A percentile compares a stretch with the other conserved stretches of the same genome.
These are phyloP conservation scores for Talaromyces funiculosus DNA, from an alignment of 2,329 filamentous ascomycete species.

Conservation along the genomic window DNA sequence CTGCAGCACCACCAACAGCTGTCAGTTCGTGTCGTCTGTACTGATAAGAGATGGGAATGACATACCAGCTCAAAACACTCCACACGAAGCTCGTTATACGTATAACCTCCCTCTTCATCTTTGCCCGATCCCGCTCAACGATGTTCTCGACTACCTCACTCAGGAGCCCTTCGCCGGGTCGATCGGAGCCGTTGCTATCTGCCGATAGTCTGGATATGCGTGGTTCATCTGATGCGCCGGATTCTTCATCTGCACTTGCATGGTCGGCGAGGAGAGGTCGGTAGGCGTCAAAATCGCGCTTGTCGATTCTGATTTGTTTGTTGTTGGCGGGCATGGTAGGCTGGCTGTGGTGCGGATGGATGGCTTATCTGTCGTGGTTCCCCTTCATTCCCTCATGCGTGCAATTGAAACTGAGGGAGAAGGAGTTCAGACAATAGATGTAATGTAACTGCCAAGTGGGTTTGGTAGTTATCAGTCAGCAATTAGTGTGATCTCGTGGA, in stretches of 20 bases:
- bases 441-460: not conserved
- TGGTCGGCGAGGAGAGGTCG: slow-evolving; percentile 28
- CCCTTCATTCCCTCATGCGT: not conserved
- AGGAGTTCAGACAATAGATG: too few relatives aligned
- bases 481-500: slow-evolving; percentile 6
- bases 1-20: slow-evolving; percentile 23
- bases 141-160: slow-evolving; percentile 58
- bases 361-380: not conserved
- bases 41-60: not conserved
- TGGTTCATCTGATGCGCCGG: slow-evolving; percentile 18
- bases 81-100: slow-evolving; percentile 55
- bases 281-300: slow-evolving; percentile 44
- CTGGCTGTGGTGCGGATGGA: not conserved
- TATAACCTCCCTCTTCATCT: slow-evolving; percentile 48
- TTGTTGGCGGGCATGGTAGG: not conserved
- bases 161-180: slow-evolving; percentile 47
- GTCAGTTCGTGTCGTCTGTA: not conserved
- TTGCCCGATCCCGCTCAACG: slow-evolving; percentile 51
- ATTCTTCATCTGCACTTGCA: slow-evolving; percentile 12
- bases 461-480: not conserved
- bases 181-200: slow-evolving; percentile 21
- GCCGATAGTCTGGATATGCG: slow-evolving; percentile 13
- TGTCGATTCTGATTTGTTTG: slow-evolving; percentile 24
- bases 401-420: not conserved
- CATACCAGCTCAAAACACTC: slow-evolving; percentile 55